Conservation (phyloP, 768 basidiomycete species). For the Phylloporus arenicola region DNA sequence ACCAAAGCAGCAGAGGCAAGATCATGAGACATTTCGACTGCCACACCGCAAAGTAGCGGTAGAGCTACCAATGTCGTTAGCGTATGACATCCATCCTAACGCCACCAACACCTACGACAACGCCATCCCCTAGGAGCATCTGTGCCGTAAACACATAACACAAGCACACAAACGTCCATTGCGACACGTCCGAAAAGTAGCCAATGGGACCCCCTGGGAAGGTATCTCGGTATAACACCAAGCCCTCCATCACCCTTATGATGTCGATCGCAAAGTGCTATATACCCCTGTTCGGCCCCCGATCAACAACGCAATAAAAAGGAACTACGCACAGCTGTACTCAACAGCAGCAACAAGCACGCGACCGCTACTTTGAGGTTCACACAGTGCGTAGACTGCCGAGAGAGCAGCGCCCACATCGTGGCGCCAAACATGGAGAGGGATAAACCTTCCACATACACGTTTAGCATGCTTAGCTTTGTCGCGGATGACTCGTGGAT, state of each 20-base stretch:
- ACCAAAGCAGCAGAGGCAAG: conserved; percentile 28
- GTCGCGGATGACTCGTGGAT: too few species aligned
- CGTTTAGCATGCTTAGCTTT: background rate
- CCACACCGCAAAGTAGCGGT: conserved; percentile 31
- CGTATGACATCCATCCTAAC: background rate
- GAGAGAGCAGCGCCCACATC: conserved; percentile 19
- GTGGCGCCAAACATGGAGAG: conserved; percentile 32
- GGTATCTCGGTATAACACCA: conserved; percentile 17
- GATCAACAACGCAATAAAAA: background rate
- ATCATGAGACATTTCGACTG: conserved; percentile 23
- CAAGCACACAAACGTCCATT: conserved; percentile 28
- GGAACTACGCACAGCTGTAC: conserved; percentile 23
- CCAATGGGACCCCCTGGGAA: conserved; percentile 16
- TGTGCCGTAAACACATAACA: conserved; percentile 21
- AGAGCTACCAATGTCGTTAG: conserved; percentile 16
- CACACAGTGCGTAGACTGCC: conserved; percentile 4
- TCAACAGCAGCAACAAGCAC: conserved; percentile 26
- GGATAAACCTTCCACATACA: conserved; percentile 28
- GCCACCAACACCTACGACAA: conserved; percentile 19
- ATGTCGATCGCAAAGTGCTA: conserved; percentile 27
- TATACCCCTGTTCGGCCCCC: background rate
- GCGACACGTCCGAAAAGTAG: conserved; percentile 24
- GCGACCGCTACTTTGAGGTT: conserved; percentile 19
- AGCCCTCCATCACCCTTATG: conserved; percentile 22
- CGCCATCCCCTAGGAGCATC: conserved; percentile 27